Evolutionary conservation across 2,329 filamentous ascomycete species (phyloP).

Genomic region (Herpotrichia juniperi): DNA sequence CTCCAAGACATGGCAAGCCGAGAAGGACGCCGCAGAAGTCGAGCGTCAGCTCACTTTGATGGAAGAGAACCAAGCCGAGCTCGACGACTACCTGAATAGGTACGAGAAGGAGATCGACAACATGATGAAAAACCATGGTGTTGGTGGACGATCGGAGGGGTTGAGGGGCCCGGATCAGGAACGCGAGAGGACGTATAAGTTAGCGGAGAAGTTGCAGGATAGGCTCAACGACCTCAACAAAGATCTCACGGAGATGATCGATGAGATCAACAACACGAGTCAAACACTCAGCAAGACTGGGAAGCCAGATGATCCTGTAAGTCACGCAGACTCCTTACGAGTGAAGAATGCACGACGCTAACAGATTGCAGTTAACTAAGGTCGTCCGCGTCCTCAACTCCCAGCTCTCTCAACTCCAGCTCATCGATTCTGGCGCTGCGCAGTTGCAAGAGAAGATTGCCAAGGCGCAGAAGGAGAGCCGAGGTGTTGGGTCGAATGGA

Average conservation of each 20-base stretch:
- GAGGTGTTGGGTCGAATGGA: slow-evolving; percentile 58
- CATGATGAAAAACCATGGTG: slow-evolving; percentile 86
- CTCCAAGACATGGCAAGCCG: slow-evolving; percentile 88
- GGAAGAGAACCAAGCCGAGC: slow-evolving; percentile 90
- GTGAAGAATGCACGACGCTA: slow-evolving; percentile 1
- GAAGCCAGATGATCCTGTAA: slow-evolving; percentile 63
- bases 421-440: slow-evolving; percentile 86
- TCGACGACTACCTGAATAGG: slow-evolving; percentile 84
- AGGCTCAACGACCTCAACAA: slow-evolving; percentile 92
- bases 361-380: slow-evolving; percentile 87
- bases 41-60: slow-evolving; percentile 89
- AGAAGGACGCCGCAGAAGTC: slow-evolving; percentile 90
- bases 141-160: slow-evolving; percentile 65
- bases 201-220: slow-evolving; percentile 91
- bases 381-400: slow-evolving; percentile 95
- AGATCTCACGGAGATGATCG: slow-evolving; percentile 93
- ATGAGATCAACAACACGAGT: slow-evolving; percentile 96
- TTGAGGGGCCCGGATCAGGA: slow-evolving; percentile 92
- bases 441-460: slow-evolving; percentile 82
- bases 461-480: slow-evolving; percentile 79
- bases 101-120: slow-evolving; percentile 93
- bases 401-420: slow-evolving; percentile 89
- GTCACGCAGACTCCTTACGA: slow-evolving; percentile 5
- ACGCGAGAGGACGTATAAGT: slow-evolving; percentile 89
- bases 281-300: slow-evolving; percentile 85